Evolutionary conservation across 495 filamentous ascomycete genomes (phyloP).

Genomic region (Talaromyces ruber): DNA sequence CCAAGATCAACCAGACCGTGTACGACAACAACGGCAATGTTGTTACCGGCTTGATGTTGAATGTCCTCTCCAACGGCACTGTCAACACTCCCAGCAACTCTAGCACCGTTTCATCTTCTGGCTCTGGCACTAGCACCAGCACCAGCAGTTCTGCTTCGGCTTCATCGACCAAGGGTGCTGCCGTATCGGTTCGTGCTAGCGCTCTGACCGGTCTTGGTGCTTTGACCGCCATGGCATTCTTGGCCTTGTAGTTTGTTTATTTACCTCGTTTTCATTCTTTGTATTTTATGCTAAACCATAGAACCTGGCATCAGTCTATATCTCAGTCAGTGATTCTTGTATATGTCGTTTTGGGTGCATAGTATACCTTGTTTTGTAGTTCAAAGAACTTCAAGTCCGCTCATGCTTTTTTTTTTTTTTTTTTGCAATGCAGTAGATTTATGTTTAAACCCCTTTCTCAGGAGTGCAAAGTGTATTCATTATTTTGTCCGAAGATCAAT

Average conservation of each 20-base stretch:
- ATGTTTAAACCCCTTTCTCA: not conserved
- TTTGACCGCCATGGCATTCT: slow-evolving; percentile 3
- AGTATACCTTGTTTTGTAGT: not conserved
- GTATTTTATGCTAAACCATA: not conserved
- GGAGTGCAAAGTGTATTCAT: not conserved
- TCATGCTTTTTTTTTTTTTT: too few relatives aligned
- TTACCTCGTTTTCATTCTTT: not conserved
- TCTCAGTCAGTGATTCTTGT: not conserved
- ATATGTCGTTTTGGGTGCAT: not conserved
- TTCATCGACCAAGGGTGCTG: slow-evolving; percentile 16
- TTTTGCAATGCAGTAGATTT: not conserved
- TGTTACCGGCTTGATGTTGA: slow-evolving; percentile 46
- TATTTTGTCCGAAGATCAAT: not conserved
- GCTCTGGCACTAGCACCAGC: slow-evolving; percentile 17
- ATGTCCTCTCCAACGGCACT: slow-evolving; percentile 37
- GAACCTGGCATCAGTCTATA: not conserved
- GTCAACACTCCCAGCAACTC: slow-evolving; percentile 44
- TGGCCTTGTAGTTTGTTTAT: slow-evolving; percentile 1
- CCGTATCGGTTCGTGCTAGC: not conserved
- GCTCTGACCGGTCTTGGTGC: slow-evolving; percentile 3
- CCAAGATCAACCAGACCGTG: slow-evolving; percentile 41
- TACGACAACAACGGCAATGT: slow-evolving; percentile 44
- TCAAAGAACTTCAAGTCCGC: not conserved
- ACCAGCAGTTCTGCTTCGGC: slow-evolving; percentile 11
- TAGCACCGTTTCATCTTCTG: slow-evolving; percentile 33